Evolutionary conservation across 257 asterid species (phyloP).

Genomic region (Solanum tacnaense): DNA sequence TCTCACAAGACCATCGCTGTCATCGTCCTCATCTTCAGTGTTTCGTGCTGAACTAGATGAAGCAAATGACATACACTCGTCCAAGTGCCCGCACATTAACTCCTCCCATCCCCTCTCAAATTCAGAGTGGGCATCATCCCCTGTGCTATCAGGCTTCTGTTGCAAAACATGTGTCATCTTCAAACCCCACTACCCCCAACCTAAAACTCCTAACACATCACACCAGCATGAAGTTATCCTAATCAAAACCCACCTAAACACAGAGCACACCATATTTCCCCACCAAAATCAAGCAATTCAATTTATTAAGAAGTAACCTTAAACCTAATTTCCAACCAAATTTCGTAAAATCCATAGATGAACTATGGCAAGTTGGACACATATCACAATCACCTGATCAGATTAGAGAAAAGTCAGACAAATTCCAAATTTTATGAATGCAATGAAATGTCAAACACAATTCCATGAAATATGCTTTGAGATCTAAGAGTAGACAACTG

Average conservation of each 20-base stretch:
- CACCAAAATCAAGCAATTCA: conserved; percentile 7
- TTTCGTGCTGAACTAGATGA: conserved; percentile 67
- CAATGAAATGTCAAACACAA: not conserved
- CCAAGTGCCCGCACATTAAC: conserved; percentile 73
- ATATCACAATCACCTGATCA: conserved; percentile 38
- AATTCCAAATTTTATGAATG: not conserved
- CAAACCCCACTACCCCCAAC: conserved; percentile 1
- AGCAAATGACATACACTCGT: conserved; percentile 74
- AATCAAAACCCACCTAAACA: not conserved
- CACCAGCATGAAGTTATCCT: not conserved
- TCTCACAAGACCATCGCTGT: conserved; percentile 47
- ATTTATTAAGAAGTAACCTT: conserved; percentile 14
- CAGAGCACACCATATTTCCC: conserved; percentile 11
- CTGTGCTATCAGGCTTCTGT: conserved; percentile 79
- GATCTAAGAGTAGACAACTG: not conserved
- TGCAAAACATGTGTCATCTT: conserved; percentile 66
- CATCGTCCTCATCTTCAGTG: conserved; percentile 70
- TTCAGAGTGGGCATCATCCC: conserved; percentile 46
- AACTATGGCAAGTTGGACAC: conserved; percentile 21
- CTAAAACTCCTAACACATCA: not conserved
- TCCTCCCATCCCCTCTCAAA: conserved; percentile 89
- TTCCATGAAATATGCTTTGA: not conserved
- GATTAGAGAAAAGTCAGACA: not conserved
- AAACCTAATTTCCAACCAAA: conserved; percentile 19
- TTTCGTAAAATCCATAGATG: conserved; percentile 4